Base-by-base conservation (phyloP, 2,329 filamentous ascomycete species). In the Cordyceps javanica region DNA sequence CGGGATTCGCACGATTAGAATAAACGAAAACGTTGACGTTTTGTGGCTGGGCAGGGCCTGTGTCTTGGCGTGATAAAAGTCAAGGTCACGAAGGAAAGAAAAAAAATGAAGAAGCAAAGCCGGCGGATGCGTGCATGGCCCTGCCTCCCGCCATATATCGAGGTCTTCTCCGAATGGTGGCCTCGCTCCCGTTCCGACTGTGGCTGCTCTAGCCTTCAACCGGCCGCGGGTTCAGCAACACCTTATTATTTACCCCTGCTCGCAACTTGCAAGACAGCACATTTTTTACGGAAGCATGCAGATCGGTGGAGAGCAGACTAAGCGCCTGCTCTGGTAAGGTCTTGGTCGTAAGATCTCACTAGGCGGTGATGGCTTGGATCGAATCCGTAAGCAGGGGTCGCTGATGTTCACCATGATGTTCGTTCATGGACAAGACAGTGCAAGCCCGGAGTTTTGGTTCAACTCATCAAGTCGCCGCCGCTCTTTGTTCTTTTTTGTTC, bases 231-330 rank as follows among this genome's bases (percentile, higher is more conserved):
- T 36, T 36, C 32, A 16, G 23, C 11, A 28, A n/a, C n/a, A n/a
- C n/a, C n/a, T n/a, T n/a, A n/a, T n/a, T n/a, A n/a, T n/a, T n/a
- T 2, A 19, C 16, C 30, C 45, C 45, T 19, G 19, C 23, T 14
- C 9, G n/a, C n/a, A n/a, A n/a, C n/a, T n/a, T 13, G 13, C 48
- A 21, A 46, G 25, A 36, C 30, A 23, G 32, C 23, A 52, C 23
- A 39, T 11, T 14, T 36, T 38, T 30, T 30, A 8, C 41, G 13
- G 30, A 46, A 46, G 38, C 3, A n/a, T 28, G 52, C 41, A 38
- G 52, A 55, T 46, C 41, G 41, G 41, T 55, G 52, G 50, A 34
- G 50, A 42, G 38, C 26, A 42, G 50, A 53, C 50, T 53, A 53
- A 42, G 49, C 49, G 49, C 49, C 49, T 25, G 26, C 25, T n/a